phyloP scores from a whole-genome alignment of 2,329 filamentous ascomycete species.

The Trichoderma koningii region DNA sequence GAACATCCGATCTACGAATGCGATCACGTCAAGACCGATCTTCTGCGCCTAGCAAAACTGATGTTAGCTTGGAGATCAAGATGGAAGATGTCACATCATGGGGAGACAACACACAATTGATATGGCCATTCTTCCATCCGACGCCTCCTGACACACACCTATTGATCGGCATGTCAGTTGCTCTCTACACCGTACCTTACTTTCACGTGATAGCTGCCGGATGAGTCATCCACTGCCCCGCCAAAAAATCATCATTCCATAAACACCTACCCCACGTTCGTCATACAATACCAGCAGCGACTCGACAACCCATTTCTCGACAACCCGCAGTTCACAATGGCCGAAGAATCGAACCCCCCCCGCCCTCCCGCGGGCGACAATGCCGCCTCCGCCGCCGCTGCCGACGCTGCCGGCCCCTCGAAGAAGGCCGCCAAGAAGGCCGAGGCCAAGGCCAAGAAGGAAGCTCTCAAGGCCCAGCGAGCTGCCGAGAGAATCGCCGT shows the following conservation, averaged over 20 bases:
- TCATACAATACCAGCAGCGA: background rate
- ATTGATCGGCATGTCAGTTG: too few relatives aligned
- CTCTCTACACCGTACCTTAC: too few relatives aligned
- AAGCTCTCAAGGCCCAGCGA: conserved; percentile 74
- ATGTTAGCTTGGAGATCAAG: background rate
- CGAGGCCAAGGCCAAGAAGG: conserved; percentile 83
- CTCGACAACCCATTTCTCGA: background rate
- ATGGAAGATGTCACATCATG: background rate
- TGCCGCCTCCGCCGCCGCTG: background rate
- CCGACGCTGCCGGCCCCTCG: conserved; percentile 24
- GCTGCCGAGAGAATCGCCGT: conserved; percentile 75
- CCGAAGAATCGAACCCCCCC: conserved; percentile 22
- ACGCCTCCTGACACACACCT: background rate
- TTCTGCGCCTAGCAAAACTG: background rate
- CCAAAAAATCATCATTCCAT: conserved; percentile 15
- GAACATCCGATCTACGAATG: background rate
- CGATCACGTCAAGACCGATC: background rate
- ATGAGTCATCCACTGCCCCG: conserved; percentile 24
- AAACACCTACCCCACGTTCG: conserved; percentile 20
- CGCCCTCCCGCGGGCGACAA: conserved; percentile 13
- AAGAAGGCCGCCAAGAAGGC: conserved; percentile 83
- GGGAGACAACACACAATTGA: background rate
- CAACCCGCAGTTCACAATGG: conserved; percentile 16
- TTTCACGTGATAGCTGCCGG: conserved; percentile 13
- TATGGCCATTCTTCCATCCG: background rate